Evolutionary conservation across 23 red algal species (phyloP).

Genomic region (Cyanidioschyzon merolae): DNA sequence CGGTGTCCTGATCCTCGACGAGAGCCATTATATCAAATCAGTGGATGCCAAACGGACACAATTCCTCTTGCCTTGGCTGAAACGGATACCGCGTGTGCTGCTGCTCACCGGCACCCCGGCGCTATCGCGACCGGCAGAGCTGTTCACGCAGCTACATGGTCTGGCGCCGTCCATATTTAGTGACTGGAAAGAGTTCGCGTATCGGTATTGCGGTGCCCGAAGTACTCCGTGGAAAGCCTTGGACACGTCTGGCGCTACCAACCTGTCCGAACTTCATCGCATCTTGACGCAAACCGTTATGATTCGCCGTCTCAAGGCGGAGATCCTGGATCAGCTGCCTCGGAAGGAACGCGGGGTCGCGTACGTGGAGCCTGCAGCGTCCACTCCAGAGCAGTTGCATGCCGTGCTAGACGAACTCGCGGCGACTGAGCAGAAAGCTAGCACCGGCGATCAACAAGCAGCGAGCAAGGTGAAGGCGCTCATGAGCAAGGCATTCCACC

Average conservation of each 20-base stretch:
- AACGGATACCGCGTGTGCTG: slow-evolving; percentile 28
- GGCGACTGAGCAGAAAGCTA: background rate
- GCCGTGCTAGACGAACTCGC: slow-evolving; percentile 4
- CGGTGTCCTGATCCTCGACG: background rate
- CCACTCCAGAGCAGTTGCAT: slow-evolving; percentile 16
- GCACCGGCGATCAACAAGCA: slow-evolving; percentile 7
- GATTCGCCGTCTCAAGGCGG: slow-evolving; percentile 56
- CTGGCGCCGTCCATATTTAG: background rate
- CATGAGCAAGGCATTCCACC: slow-evolving; percentile 38
- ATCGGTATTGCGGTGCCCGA: slow-evolving; percentile 1
- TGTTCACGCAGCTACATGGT: slow-evolving; percentile 2
- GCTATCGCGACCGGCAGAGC: background rate
- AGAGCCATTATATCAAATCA: slow-evolving; percentile 14
- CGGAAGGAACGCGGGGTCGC: slow-evolving; percentile 45
- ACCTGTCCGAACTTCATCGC: slow-evolving; percentile 53
- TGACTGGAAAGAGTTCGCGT: slow-evolving; percentile 7
- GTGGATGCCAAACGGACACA: slow-evolving; percentile 5
- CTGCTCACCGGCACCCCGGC: slow-evolving; percentile 26
- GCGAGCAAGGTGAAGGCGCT: background rate
- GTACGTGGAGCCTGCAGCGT: slow-evolving; percentile 41
- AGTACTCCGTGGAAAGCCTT: slow-evolving; percentile 3
- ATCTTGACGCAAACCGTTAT: slow-evolving; percentile 38
- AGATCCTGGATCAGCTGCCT: slow-evolving; percentile 50
- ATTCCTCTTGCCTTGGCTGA: slow-evolving; percentile 21
- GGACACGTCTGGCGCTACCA: slow-evolving; percentile 52